Percentiles rank a stretch among this genome's conserved stretches.
phyloP scores from a whole-genome alignment of 495 filamentous ascomycete genomes.

The Aspergillus carlsbadensis region DNA sequence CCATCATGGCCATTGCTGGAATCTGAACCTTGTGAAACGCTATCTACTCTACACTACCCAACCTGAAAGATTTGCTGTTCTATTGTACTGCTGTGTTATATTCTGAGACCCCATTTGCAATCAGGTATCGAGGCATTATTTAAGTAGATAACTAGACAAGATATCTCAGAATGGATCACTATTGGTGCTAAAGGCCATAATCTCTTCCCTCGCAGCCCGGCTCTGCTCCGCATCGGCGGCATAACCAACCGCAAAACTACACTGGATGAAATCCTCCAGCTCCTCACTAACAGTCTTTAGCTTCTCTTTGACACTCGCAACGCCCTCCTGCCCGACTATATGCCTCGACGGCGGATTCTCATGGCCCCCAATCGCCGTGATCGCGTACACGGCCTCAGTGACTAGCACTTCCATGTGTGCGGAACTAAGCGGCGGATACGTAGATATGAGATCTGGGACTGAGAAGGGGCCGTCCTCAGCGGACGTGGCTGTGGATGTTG shows the following conservation, averaged over 20 bases:
- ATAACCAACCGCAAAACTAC: constrained; percentile 81
- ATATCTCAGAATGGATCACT: constrained; percentile 15
- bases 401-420: constrained; percentile 66
- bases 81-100: too few species aligned
- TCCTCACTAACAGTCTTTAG: constrained; percentile 95
- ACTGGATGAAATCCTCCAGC: constrained; percentile 91
- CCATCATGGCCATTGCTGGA: not conserved
- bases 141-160: constrained; percentile 7
- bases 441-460: constrained; percentile 57
- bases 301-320: constrained; percentile 89
- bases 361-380: constrained; percentile 88
- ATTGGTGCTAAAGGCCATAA: constrained; percentile 12
- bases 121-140: not conserved
- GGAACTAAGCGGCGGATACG: constrained; percentile 69
- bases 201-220: constrained; percentile 23
- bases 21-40: too few species aligned
- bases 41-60: too few species aligned
- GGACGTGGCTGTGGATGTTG: constrained; percentile 15
- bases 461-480: constrained; percentile 45
- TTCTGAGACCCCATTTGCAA: not conserved
- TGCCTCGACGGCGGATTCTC: constrained; percentile 94
- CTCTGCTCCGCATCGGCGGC: constrained; percentile 38
- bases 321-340: constrained; percentile 90
- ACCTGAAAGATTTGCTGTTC: not conserved
- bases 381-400: constrained; percentile 85